phyloP scores from a whole-genome alignment of 106 monocot genomes.

The Narthecium ossifragum region DNA sequence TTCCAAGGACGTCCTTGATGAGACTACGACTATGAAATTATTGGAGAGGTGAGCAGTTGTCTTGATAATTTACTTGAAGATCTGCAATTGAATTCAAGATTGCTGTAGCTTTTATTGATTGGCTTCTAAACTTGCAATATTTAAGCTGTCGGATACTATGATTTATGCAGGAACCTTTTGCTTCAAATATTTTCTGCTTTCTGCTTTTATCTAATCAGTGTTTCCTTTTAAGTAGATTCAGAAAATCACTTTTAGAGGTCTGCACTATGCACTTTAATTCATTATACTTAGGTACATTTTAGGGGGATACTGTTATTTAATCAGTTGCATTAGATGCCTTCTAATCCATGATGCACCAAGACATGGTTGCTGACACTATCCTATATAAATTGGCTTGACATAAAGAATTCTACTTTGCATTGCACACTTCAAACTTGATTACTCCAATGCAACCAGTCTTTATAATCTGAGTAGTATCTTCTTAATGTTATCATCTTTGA shows the following conservation, averaged over 20 bases:
- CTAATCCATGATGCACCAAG: too few species aligned
- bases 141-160: background rate
- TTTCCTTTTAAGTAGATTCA: background rate
- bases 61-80: slow-evolving; percentile 4
- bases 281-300: too few species aligned
- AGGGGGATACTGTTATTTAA: too few species aligned
- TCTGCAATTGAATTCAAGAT: background rate
- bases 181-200: background rate
- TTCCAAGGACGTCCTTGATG: slow-evolving; percentile 92
- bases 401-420: too few species aligned
- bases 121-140: background rate
- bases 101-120: background rate
- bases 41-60: slow-evolving; percentile 60
- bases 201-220: background rate
- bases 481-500: too few species aligned
- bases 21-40: slow-evolving; percentile 81
- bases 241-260: background rate
- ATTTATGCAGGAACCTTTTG: background rate
- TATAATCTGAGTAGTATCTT: too few species aligned
- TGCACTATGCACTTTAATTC: too few species aligned
- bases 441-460: too few species aligned
- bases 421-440: too few species aligned
- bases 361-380: too few species aligned
- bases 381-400: too few species aligned
- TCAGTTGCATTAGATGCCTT: too few species aligned